phyloP scores from a whole-genome alignment of 163 green algal species.

The Prototheca wickerhamii region DNA sequence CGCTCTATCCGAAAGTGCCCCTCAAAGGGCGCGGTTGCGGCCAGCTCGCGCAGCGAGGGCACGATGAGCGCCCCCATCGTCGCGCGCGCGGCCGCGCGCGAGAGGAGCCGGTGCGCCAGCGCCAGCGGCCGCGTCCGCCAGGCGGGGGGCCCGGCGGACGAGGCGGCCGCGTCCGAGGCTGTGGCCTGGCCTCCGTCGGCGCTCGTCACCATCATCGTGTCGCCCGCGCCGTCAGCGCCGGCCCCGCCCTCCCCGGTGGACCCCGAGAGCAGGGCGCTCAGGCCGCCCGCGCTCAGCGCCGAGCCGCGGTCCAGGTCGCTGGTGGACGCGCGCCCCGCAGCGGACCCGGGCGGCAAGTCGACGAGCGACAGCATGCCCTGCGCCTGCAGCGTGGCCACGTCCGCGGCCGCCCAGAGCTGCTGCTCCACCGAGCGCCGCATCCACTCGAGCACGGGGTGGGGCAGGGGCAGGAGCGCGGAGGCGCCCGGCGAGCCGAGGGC shows the following conservation, averaged over 20 bases:
- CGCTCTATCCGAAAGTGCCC: not conserved
- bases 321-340: not conserved
- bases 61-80: slow-evolving; percentile 18
- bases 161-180: not conserved
- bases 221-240: too few species aligned
- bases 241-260: too few species aligned
- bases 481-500: not conserved
- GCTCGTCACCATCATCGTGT: not conserved
- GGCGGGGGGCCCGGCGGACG: slow-evolving; percentile 1
- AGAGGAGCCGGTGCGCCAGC: slow-evolving; percentile 15
- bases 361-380: slow-evolving; percentile 10
- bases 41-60: slow-evolving; percentile 8
- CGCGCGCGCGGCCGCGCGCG: slow-evolving; percentile 11
- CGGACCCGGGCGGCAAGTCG: not conserved
- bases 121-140: slow-evolving; percentile 11
- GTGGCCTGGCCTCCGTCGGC: not conserved
- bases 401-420: slow-evolving; percentile 25
- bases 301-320: not conserved
- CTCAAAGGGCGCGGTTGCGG: not conserved
- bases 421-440: slow-evolving; percentile 24
- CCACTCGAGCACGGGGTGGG: too few species aligned
- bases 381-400: slow-evolving; percentile 17
- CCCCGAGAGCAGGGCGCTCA: not conserved
- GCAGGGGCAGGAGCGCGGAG: not conserved
- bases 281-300: not conserved